Evolutionary conservation across 352 stramenopile species (phyloP).

Genomic region (Phytophthora crassamura): DNA sequence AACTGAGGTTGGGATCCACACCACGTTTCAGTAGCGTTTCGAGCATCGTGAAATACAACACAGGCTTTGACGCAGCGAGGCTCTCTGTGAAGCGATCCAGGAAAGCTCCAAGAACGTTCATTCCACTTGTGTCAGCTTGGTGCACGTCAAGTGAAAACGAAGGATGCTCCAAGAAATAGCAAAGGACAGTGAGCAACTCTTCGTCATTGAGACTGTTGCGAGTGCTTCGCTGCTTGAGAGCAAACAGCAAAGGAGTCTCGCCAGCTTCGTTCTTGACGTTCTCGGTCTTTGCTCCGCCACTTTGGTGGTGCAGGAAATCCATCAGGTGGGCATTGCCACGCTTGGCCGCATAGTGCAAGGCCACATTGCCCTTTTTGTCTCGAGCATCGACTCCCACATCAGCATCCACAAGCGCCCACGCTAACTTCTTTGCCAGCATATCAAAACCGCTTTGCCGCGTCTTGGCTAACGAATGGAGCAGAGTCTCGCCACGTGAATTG

Average conservation of each 20-base stretch:
- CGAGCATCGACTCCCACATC: constrained; percentile 37
- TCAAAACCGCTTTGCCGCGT: constrained; percentile 59
- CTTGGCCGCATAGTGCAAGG: constrained; percentile 68
- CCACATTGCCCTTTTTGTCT: constrained; percentile 51
- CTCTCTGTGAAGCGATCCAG: constrained; percentile 65
- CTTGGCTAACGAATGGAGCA: constrained; percentile 71
- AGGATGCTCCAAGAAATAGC: constrained; percentile 57
- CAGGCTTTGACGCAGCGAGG: constrained; percentile 20
- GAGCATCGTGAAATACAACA: constrained; percentile 45
- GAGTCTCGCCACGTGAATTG: constrained; percentile 56
- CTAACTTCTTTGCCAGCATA: constrained; percentile 59
- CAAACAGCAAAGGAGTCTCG: constrained; percentile 64
- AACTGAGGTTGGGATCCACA: constrained; percentile 54
- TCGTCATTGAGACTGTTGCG: constrained; percentile 25
- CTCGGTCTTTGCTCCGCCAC: constrained; percentile 28
- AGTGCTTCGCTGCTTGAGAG: constrained; percentile 54
- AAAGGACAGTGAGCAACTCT: constrained; percentile 43
- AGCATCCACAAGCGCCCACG: constrained; percentile 72
- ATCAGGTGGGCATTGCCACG: constrained; percentile 64
- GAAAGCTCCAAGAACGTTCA: constrained; percentile 58
- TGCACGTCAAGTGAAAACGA: constrained; percentile 48
- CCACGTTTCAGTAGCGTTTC: constrained; percentile 67
- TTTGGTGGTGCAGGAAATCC: constrained; percentile 77
- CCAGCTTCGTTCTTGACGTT: constrained; percentile 52
- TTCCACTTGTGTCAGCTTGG: constrained; percentile 38